These are phyloP conservation scores for Aspergillus saccharolyticus DNA, from an alignment of 495 filamentous ascomycete genomes.

Conservation along the genomic window DNA sequence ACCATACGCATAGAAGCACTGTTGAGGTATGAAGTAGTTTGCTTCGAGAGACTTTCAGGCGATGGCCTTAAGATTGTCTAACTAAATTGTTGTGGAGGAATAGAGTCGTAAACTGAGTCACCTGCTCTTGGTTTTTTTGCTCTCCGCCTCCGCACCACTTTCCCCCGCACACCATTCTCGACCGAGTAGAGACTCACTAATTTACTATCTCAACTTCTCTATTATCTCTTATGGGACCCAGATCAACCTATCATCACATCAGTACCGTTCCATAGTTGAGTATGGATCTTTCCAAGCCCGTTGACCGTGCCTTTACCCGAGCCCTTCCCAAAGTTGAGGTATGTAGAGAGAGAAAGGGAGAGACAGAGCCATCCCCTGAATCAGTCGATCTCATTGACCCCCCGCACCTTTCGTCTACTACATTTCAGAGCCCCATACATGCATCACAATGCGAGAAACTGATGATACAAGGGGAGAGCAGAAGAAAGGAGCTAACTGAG, in stretches of 20 bases:
- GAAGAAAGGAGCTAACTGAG: background rate
- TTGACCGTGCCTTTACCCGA: conserved; percentile 30
- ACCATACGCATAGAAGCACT: background rate
- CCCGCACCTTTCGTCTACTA: background rate
- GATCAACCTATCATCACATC: too few relatives aligned
- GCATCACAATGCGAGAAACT: too few relatives aligned
- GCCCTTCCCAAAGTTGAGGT: conserved; percentile 41
- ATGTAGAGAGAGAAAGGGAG: conserved; percentile 3
- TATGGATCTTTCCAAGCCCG: conserved; percentile 27
- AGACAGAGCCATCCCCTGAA: too few relatives aligned
- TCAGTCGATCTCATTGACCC: background rate
- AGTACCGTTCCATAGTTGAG: too few relatives aligned
- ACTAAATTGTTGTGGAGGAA: too few relatives aligned
- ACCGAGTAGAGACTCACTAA: too few relatives aligned
- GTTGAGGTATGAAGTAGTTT: too few relatives aligned
- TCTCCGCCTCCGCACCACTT: conserved; percentile 25
- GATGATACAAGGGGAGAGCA: background rate
- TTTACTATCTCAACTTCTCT: too few relatives aligned
- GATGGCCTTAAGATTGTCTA: too few relatives aligned
- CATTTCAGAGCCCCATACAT: background rate
- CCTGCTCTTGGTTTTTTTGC: conserved; percentile 17
- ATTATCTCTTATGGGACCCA: too few relatives aligned
- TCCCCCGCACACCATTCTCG: conserved; percentile 28
- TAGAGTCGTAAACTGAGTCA: background rate
- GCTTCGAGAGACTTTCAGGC: too few relatives aligned